Evolutionary conservation across 371 early-diverging fungal genomes (phyloP), one percentile per base, ranked within the genome.

Genomic region (Rhizopus microsporus): DNA sequence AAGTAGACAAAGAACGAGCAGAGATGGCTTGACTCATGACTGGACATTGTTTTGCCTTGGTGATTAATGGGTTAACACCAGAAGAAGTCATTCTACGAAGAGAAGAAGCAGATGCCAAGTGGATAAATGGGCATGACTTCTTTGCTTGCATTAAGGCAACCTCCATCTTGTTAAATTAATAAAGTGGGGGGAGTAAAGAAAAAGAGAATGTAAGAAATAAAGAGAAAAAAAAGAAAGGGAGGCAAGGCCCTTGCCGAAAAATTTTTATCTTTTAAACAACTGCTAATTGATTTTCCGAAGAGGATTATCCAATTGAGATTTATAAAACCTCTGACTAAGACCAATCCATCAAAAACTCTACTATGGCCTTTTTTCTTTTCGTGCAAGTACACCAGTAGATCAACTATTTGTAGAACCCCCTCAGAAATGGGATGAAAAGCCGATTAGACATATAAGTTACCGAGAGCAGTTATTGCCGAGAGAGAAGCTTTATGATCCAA

Each of bases 11-110:
- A 31, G 72, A 66, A 32, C 83, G 78, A 65, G 86, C 74, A 60
- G 87, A 84, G 54, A 94, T 78, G 45, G 92, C 94, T 65, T 81
- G 77, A 62, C 90, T 86, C 88, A 97, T 94, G 44, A 97, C 88
- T 32, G 97, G 97, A 68, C 97, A 97, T 69, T 85, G 81, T 68
- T 87, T 79, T 42, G 96, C 97, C 79, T 87, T 86, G 51, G 67
- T 80, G 65, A 93, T 68, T 15, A 96, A 84, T 51, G 84, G 83
- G 45, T 67, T 78, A 23, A 80, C 70, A 52, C 74, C 73, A 48
- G 60, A 64, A 40, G 80, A 60, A 12, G 83, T 71, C 23, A 94
- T 84, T 60, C 84, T 78, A 71, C 93, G 86, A 63, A 95, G 78
- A 50, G 86, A 81, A n/a, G 88, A 68, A 35, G 88, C 81, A 45